Evolutionary conservation across 176 grass and related monocot species (phyloP), one percentile per base, ranked within the genome.

Genomic region (Rhynchospora pubera): DNA sequence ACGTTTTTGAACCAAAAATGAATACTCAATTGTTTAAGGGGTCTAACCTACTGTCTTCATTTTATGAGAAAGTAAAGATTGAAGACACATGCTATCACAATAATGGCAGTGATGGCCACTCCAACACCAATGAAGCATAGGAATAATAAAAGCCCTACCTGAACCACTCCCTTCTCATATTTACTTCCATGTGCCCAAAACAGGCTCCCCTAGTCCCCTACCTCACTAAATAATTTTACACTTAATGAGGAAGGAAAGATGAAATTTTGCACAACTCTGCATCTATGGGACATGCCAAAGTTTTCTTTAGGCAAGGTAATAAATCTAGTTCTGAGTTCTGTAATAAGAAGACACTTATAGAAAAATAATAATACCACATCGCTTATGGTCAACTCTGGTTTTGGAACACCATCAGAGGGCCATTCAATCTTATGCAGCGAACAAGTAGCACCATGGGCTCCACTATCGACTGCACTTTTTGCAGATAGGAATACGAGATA

Each of bases 381-480:
- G 53, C 66, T 6, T 64, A 93, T 79, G 81, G 75, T 78, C 50
- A 94, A 55, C 45, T 71, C 64, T 4, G 70, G 84, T 84, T 89
- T 72, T 22, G 92, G 23, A 62, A 85, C 85, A 9, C 79, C 81
- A 7, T 88, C 82, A 70, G 85, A 15, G 84, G 90, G 87, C 95
- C 95, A 98, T 18, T 88, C 79, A 73, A 94, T 91, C 74, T 78
- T 92, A 79, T 97, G 90, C 72, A 97, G 86, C 21, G 95, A 94
- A 88, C 86, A 87, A 81, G 95, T 94, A 47, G 90, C 90, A 78
- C 68, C 82, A 87, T 97, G 95, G 77, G 90, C 85, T 81, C 95
- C 95, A 88, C 84, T 97, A 85, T 94, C 95, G 75, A 97, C 92
- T 89, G 95, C 90, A 79, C 87, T 92, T 81, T 88, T 91, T 21